phyloP scores from a whole-genome alignment of 2,329 filamentous ascomycete genomes.

The Diaporthe aspalathi region DNA sequence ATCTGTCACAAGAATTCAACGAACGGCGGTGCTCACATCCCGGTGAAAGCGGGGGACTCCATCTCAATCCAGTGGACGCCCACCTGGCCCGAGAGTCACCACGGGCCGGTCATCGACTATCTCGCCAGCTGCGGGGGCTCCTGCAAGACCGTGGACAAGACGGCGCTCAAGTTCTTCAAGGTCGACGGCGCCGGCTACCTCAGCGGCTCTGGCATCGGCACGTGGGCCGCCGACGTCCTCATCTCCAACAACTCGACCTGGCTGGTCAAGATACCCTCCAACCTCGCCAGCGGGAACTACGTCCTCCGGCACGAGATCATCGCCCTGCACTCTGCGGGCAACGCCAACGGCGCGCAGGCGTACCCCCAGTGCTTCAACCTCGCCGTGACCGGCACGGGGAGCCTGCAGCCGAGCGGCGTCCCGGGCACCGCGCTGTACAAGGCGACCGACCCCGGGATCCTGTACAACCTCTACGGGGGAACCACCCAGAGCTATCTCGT shows the following conservation, averaged over 20 bases:
- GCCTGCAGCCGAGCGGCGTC: conserved; percentile 55
- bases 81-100: conserved; percentile 37
- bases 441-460: conserved; percentile 62
- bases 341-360: conserved; percentile 56
- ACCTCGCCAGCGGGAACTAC: conserved; percentile 56
- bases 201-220: conserved; percentile 44
- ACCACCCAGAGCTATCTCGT: conserved; percentile 36
- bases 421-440: conserved; percentile 64
- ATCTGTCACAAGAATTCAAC: conserved; percentile 51
- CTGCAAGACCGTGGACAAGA: conserved; percentile 50
- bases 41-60: conserved; percentile 47
- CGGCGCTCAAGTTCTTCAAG: conserved; percentile 51
- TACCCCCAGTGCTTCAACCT: conserved; percentile 66
- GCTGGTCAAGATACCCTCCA: conserved; percentile 55
- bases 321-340: conserved; percentile 54
- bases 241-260: conserved; percentile 59
- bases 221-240: conserved; percentile 55
- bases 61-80: conserved; percentile 41
- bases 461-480: conserved; percentile 62
- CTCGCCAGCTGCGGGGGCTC: conserved; percentile 50
- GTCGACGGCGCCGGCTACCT: conserved; percentile 48
- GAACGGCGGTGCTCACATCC: conserved; percentile 45
- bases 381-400: conserved; percentile 54
- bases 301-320: conserved; percentile 60
- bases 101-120: conserved; percentile 51